Evolutionary conservation across 2,329 filamentous ascomycete genomes (phyloP), one percentile per base, ranked within the genome.

Genomic region (Fusarium nygamai): DNA sequence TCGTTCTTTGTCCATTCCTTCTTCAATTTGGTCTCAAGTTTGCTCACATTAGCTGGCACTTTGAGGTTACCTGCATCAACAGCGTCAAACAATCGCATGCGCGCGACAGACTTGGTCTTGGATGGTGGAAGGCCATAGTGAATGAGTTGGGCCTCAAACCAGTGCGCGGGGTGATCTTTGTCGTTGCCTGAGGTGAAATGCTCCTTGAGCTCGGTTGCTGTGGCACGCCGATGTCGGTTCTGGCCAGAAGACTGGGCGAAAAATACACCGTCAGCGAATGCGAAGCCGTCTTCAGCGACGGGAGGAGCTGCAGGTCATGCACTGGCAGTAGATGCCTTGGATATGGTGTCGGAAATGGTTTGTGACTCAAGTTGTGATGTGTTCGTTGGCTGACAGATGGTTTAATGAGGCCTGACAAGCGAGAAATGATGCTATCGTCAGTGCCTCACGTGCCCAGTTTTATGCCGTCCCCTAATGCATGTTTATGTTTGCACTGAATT

Each of bases 121-220:
- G 88, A 89, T 0, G 85, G 84, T 12, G 82, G 83, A 0, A 92
- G 83, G 3, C 88, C 90, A 80, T 92, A 92, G 80, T 92, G 90
- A 8, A 90, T 80, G 17, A 92, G 84, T 71, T 92, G 89, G 0
- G 90, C 89, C 70, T 90, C 86, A 66, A 90, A 92, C 87, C 87
- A 92, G 71, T 91, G 88, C 3, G 84, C 89, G 2, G 89, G 86
- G 48, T 85, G 85, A 74, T 91, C 88, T 48, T 82, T 83, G 33
- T 82, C 81, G 43, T 72, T 82, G 44, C 82, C 82, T 11, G 79
- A 78, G 50, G 86, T 84, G 70, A 88, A 86, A 54, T 86, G 82
- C 5, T 82, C 79, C 67, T 84, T 82, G 9, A 89, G 82, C 72
- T 89, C 86, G 2, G 81, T 73, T 7, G 80, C 38, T 2, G 83